These are phyloP conservation scores for Acorus calamus DNA, from an alignment of 106 monocot species.

Conservation along the genomic window DNA sequence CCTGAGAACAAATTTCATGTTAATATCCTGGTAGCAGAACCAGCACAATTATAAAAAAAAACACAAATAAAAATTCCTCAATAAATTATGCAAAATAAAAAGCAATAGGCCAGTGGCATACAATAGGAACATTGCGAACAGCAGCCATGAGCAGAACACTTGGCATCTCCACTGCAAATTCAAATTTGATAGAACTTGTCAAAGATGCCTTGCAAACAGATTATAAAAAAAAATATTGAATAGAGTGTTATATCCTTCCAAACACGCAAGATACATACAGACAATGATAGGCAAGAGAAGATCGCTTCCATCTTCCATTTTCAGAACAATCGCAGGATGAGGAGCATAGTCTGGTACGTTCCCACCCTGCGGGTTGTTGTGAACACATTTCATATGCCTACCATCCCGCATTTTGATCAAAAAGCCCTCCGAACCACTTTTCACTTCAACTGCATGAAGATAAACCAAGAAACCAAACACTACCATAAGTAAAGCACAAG, in stretches of 20 bases:
- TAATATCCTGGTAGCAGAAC: neutral
- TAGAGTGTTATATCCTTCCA: no score
- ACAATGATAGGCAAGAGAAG: conserved; percentile 89
- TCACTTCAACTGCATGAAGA: conserved; percentile 60
- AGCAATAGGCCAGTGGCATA: conserved; percentile 13
- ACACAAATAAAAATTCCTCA: neutral
- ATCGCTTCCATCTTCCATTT: conserved; percentile 92
- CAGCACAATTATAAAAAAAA: neutral
- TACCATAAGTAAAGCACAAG: no score
- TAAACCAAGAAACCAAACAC: neutral
- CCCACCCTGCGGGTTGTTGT: conserved; percentile 71
- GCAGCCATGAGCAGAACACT: conserved; percentile 95
- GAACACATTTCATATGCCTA: conserved; percentile 56
- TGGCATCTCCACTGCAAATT: conserved; percentile 88
- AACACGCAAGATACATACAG: conserved; percentile 31
- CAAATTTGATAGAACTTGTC: neutral
- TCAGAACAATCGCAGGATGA: conserved; percentile 92
- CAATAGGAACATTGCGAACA: conserved; percentile 89
- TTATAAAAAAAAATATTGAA: no score
- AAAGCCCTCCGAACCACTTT: conserved; percentile 77
- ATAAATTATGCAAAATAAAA: neutral
- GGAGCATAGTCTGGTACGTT: conserved; percentile 70
- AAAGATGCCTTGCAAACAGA: no score
- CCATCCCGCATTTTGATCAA: conserved; percentile 90
- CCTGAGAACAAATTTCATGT: conserved; percentile 20